Base-by-base conservation (phyloP, 176 grass and related monocot species). In the Guadua angustifolia region DNA sequence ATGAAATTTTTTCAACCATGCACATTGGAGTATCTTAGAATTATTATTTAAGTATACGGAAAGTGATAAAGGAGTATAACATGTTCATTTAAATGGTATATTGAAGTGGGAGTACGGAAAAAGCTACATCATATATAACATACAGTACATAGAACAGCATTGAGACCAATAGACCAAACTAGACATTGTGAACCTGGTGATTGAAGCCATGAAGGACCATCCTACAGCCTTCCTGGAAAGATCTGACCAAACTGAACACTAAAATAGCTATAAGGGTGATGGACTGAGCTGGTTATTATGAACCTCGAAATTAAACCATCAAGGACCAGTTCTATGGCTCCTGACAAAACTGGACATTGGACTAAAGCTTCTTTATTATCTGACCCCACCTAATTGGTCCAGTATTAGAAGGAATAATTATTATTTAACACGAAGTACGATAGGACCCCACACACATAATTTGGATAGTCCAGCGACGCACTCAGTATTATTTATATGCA, bases 271-370 rank as follows among this genome's bases (percentile, higher is more conserved):
- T 15, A 29, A 26, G 19, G 32, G 36, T 69, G 49, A 81, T 81
- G 79, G 79, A 70, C 49, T 69, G 49, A 19, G 65, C 65, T 58
- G 50, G 65, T 70, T 51, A 70, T 70, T 29, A 43, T 43, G 66
- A 69, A 70, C 50, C 65, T 81, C 29, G 25, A 53, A 67, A 80
- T 51, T 15, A 11, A 40, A 70, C 14, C 65, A 81, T 70, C 35
- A 57, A 81, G 50, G 50, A 81, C 21, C 19, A 4, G 7, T 53
- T 40, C 21, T 53, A 56, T 43, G 47, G 66, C 22, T 51, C 65
- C 50, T 44, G 36, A 57, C 21, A 40, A 7, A 69, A 42, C 16
- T 53, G 51, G 21, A 81, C 49, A 43, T n/a, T 69, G 9, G 49
- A 70, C 50, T 81, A 26, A 70, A 69, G 50, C 8, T 18, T 58